A percentile compares a stretch with the other conserved stretches of the same genome.
These are phyloP conservation scores for Postia placenta DNA, from an alignment of 768 basidiomycete species.

Conservation along the genomic window DNA sequence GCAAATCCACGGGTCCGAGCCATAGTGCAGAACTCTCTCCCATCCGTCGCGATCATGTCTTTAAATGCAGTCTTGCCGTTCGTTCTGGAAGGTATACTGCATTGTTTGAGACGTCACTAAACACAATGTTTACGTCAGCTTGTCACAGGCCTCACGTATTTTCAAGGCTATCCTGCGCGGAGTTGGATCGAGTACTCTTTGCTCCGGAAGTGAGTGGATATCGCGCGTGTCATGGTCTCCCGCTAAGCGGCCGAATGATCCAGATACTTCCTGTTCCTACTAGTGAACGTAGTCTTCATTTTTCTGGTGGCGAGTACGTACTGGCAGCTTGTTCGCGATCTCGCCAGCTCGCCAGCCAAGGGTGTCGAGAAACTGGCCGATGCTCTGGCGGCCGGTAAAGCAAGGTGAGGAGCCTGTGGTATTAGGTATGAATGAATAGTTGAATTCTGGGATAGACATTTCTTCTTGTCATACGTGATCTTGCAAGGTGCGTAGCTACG, in stretches of 20 bases:
- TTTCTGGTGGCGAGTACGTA: slow-evolving; percentile 90
- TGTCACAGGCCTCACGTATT: slow-evolving; percentile 65
- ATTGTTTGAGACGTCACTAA: neutral
- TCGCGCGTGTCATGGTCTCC: slow-evolving; percentile 1
- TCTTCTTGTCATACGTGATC: slow-evolving; percentile 81
- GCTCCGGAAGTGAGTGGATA: slow-evolving; percentile 69
- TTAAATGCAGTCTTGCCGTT: slow-evolving; percentile 89
- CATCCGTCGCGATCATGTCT: slow-evolving; percentile 83
- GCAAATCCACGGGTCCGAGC: slow-evolving; percentile 73
- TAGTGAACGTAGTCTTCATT: slow-evolving; percentile 91
- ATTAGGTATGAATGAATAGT: neutral
- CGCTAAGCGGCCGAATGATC: neutral
- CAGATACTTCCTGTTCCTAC: slow-evolving; percentile 91
- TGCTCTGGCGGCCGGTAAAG: slow-evolving; percentile 72
- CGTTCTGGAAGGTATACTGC: slow-evolving; percentile 66
- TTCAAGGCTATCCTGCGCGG: slow-evolving; percentile 85
- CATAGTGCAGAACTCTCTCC: slow-evolving; percentile 91
- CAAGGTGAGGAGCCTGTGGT: slow-evolving; percentile 38
- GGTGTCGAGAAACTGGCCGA: slow-evolving; percentile 89
- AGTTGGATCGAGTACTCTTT: slow-evolving; percentile 93
- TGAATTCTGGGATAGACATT: slow-evolving; percentile 43
- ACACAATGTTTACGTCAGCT: too few species aligned
- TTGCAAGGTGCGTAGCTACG: slow-evolving; percentile 53
- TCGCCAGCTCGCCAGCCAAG: slow-evolving; percentile 90
- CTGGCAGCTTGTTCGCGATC: slow-evolving; percentile 84